Percentiles rank a stretch among this genome's conserved stretches.
Evolutionary conservation across 257 asterid genomes (phyloP).

Genomic region (Leonotis leonurus): DNA sequence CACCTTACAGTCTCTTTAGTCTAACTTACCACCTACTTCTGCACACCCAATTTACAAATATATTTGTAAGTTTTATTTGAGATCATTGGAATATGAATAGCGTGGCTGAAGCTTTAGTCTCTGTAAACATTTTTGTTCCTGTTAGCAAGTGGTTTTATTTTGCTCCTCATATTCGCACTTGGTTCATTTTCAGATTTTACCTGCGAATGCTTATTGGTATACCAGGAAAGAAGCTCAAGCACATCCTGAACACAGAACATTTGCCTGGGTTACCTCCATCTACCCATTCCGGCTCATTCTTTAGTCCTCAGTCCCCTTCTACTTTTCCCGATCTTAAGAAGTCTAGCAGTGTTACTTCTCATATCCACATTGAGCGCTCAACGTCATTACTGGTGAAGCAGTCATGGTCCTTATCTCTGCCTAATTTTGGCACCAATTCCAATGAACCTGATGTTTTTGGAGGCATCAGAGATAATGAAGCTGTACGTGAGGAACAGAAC

Average conservation of each 20-base stretch:
- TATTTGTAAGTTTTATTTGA: not conserved
- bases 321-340: constrained; percentile 42
- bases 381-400: constrained; percentile 68
- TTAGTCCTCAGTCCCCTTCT: constrained; percentile 46
- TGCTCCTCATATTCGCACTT: constrained; percentile 9
- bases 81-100: not conserved
- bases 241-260: constrained; percentile 45
- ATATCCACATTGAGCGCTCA: constrained; percentile 60
- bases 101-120: not conserved
- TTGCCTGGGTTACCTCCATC: constrained; percentile 75
- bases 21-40: not conserved
- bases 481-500: constrained; percentile 38
- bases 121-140: constrained; percentile 10
- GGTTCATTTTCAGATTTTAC: constrained; percentile 63
- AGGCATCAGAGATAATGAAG: constrained; percentile 47
- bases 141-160: constrained; percentile 8
- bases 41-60: not conserved
- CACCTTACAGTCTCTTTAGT: constrained; percentile 2
- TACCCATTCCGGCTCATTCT: constrained; percentile 57
- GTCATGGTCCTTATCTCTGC: constrained; percentile 82
- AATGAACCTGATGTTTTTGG: constrained; percentile 44
- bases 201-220: constrained; percentile 78
- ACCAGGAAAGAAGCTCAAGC: constrained; percentile 83
- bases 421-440: constrained; percentile 38
- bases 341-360: constrained; percentile 44